A percentile compares a stretch with the other conserved stretches of the same genome.
Conservation (phyloP, 768 basidiomycete species). For the Tulasnella sp. region DNA sequence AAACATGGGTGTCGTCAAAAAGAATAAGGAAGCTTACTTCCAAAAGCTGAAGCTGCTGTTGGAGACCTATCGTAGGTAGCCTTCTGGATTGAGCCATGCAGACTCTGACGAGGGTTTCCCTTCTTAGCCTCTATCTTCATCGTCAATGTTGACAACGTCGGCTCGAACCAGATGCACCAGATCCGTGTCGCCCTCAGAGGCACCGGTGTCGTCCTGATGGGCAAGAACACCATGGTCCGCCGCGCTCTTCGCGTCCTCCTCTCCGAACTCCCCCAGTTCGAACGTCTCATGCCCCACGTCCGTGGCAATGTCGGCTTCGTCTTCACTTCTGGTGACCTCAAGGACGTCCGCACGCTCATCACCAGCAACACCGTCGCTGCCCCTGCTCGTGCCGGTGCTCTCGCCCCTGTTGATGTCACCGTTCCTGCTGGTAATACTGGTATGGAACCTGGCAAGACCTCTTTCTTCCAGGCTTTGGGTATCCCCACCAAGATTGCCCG, state of each 20-base stretch:
- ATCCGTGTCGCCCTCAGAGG: constrained; percentile 94
- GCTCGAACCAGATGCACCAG: constrained; percentile 99
- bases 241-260: constrained; percentile 92
- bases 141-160: constrained; percentile 99
- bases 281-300: constrained; percentile 92
- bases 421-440: constrained; percentile 97
- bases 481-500: constrained; percentile 99
- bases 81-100: not conserved
- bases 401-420: constrained; percentile 84
- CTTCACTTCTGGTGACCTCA: constrained; percentile 88
- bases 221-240: constrained; percentile 99
- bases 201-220: constrained; percentile 96
- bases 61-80: constrained; percentile 72
- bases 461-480: constrained; percentile 99
- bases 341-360: constrained; percentile 91
- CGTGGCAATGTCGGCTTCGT: constrained; percentile 99
- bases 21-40: constrained; percentile 90
- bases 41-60: constrained; percentile 90
- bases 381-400: constrained; percentile 96
- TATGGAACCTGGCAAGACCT: constrained; percentile 99
- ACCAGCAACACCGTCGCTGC: constrained; percentile 96
- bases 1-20: constrained; percentile 84
- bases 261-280: constrained; percentile 85
- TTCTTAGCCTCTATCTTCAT: constrained; percentile 91
- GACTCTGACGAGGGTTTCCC: not conserved